Evolutionary conservation across 805 yeast genomes (phyloP).

Genomic region (Lipomyces yamadae): DNA sequence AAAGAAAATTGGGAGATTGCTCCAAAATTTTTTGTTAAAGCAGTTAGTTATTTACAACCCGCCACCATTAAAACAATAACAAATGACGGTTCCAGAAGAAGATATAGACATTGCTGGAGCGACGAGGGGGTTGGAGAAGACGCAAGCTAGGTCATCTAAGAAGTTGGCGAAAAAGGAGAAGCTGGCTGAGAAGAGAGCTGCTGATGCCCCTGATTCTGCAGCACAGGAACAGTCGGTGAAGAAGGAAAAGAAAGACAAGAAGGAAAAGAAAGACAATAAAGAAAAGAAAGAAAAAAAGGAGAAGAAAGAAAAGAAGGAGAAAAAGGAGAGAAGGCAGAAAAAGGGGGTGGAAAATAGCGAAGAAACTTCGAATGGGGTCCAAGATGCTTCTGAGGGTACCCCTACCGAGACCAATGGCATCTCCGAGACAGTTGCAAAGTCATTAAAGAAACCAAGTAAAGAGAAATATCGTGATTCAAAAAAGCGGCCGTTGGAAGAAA

Average conservation of each 20-base stretch:
- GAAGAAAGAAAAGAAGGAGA: constrained; percentile 42
- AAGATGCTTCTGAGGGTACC: constrained; percentile 15
- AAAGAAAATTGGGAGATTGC: neutral
- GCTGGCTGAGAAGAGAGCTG: constrained; percentile 49
- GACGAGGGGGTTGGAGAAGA: constrained; percentile 40
- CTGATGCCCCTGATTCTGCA: constrained; percentile 44
- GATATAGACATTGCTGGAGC: constrained; percentile 16
- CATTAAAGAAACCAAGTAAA: constrained; percentile 33
- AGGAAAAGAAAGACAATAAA: constrained; percentile 42
- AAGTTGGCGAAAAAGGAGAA: constrained; percentile 48
- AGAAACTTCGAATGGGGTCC: constrained; percentile 40
- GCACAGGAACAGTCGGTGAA: constrained; percentile 43
- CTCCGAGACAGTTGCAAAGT: constrained; percentile 26
- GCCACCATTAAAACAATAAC: neutral
- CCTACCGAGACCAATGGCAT: constrained; percentile 42
- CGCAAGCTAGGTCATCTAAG: constrained; percentile 41
- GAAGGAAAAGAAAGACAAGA: constrained; percentile 35
- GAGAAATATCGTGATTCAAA: constrained; percentile 46
- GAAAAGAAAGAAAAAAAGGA: constrained; percentile 44
- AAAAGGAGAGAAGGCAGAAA: constrained; percentile 43
- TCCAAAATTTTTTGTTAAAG: neutral
- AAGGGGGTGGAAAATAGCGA: constrained; percentile 43
- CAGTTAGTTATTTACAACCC: neutral
- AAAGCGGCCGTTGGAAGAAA: constrained; percentile 50
- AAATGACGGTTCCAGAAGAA: neutral